Base-by-base conservation (phyloP, 306 rosid species). In the Cicer yamashitae region DNA sequence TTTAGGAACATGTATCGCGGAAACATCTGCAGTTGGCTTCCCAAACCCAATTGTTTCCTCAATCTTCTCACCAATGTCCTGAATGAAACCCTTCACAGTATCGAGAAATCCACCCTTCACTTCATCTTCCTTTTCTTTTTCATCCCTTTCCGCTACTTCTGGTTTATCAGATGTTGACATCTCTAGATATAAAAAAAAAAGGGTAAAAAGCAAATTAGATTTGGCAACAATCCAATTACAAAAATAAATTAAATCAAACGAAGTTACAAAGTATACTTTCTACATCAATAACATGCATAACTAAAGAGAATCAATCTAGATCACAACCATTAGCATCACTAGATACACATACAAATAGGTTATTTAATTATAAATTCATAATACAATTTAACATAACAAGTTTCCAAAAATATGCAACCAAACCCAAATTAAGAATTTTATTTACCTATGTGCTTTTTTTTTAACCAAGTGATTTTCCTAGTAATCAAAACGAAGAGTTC, bases 21-120 rank as follows among this genome's bases (percentile, higher is more conserved):
- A 6, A 7, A 93, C 90, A 79, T 93, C 94, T 0, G 96, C 98
- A 2, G 90, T 89, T 9, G 98, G 98, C 74, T 89, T 93, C 44
- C 96, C 94, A 10, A 93, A 93, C 47, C 96, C 93, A 51, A 90
- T 71, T 2, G 85, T 44, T 63, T 53, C 96, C 77, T 90, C 94
- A 45, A 93, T 87, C 83, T 93, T 93, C 80, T 93, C 94, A 1
- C 96, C 96, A 22, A 90, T 77, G 76, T 93, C 96, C 0, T 86
- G 85, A 75, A 93, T 87, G 85, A 93, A 93, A 77, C 64, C 94
- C 86, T 93, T 89, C 54, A 93, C 91, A 73, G 82, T 87, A 5
- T 64, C 84, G 2, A 93, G 6, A 75, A 93, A 87, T 43, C 96
- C 92, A 67, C 91, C 90, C 77, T 85, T 78, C 13, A 39, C 89